Percentiles rank a stretch among this genome's conserved stretches.
phyloP scores from a whole-genome alignment of 768 basidiomycete genomes.

The Mycena leptocephala region DNA sequence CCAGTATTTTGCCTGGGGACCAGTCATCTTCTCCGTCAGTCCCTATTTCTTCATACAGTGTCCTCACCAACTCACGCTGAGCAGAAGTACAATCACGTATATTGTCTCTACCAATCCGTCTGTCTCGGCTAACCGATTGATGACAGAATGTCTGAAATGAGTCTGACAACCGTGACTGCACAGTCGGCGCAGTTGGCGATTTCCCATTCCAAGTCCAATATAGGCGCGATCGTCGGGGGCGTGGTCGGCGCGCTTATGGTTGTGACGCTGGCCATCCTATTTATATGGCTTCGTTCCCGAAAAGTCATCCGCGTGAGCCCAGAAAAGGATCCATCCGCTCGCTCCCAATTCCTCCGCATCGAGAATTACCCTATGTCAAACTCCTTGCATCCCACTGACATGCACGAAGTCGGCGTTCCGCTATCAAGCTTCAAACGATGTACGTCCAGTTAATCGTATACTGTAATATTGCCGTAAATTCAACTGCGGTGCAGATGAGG shows the following conservation, averaged over 20 bases:
- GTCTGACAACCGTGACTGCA: neutral
- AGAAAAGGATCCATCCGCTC: neutral
- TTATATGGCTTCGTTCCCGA: conserved; percentile 1
- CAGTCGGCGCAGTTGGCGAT: neutral
- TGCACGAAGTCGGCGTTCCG: neutral
- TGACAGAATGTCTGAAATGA: conserved; percentile 1
- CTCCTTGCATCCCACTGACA: neutral
- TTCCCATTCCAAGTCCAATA: neutral
- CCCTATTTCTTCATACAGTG: neutral
- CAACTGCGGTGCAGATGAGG: neutral
- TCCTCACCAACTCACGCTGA: neutral
- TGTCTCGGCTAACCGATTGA: neutral
- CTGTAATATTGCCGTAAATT: neutral
- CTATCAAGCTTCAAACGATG: neutral
- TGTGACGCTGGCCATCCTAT: neutral
- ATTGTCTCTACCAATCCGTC: neutral
- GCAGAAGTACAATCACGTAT: conserved; percentile 7
- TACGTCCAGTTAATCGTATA: neutral
- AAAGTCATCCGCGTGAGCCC: neutral
- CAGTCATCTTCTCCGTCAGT: neutral
- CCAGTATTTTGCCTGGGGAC: neutral
- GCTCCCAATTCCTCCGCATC: conserved; percentile 15
- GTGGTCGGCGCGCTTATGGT: conserved; percentile 6
- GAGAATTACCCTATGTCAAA: neutral
- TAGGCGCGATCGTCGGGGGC: conserved; percentile 5